Evolutionary conservation across 2,329 filamentous ascomycete species (phyloP).

Genomic region (Fusarium bulbicola): DNA sequence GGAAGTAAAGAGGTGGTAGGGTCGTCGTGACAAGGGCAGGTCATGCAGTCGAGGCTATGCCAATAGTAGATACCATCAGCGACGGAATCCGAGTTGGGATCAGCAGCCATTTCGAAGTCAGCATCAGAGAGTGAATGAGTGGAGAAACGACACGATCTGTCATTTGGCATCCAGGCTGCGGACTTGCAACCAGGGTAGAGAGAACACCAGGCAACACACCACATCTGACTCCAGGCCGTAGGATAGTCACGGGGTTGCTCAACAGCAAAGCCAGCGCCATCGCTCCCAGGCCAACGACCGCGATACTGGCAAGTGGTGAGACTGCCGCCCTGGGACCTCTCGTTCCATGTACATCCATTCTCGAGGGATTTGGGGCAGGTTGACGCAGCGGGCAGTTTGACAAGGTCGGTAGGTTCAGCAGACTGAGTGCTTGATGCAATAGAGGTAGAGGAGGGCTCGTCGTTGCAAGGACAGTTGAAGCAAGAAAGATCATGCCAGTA

Average conservation of each 20-base stretch:
- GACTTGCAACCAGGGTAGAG: not conserved
- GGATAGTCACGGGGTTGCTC: slow-evolving; percentile 5
- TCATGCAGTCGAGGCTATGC: slow-evolving; percentile 6
- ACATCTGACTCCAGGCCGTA: slow-evolving; percentile 1
- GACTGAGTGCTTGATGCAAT: not conserved
- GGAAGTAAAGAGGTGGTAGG: not conserved
- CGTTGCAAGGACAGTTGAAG: slow-evolving; percentile 7
- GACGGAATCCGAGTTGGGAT: not conserved
- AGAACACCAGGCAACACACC: slow-evolving; percentile 11
- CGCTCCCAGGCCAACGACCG: not conserved
- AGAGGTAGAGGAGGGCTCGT: not conserved
- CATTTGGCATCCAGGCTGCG: not conserved
- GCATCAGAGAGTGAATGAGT: not conserved
- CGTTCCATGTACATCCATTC: not conserved
- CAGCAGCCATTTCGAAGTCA: slow-evolving; percentile 5
- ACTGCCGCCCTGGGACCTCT: not conserved
- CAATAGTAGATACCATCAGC: slow-evolving; percentile 3
- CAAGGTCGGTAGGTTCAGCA: not conserved
- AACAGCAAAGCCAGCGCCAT: not conserved
- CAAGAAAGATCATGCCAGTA: slow-evolving; percentile 17
- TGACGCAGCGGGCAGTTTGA: not conserved
- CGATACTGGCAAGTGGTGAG: not conserved
- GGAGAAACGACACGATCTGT: not conserved
- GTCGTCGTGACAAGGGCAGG: not conserved
- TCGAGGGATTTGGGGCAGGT: not conserved